Conservation (phyloP, 1,284 basidiomycete genomes). For the Trichosporon coremiiforme region DNA sequence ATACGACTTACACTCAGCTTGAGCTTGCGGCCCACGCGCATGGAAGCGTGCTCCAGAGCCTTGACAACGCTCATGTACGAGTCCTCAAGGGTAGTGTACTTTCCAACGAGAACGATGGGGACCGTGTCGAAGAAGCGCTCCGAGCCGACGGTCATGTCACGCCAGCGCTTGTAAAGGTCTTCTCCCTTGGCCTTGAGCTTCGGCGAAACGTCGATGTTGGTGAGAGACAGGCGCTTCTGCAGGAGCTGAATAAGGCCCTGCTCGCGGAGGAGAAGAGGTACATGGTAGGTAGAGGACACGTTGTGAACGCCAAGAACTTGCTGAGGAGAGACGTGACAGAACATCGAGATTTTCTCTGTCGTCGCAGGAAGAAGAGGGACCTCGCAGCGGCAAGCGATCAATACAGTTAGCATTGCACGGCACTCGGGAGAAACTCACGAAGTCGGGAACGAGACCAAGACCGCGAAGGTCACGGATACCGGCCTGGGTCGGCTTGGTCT, state of each 20-base stretch:
- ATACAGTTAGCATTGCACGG: neutral
- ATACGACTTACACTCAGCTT: slow-evolving; percentile 67
- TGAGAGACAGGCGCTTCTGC: slow-evolving; percentile 75
- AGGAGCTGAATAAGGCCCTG: slow-evolving; percentile 90
- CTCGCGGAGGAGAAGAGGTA: slow-evolving; percentile 86
- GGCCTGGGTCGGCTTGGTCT: slow-evolving; percentile 98
- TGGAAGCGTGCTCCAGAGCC: slow-evolving; percentile 93
- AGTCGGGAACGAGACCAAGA: slow-evolving; percentile 87
- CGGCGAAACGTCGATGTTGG: slow-evolving; percentile 63
- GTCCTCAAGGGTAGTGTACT: slow-evolving; percentile 96
- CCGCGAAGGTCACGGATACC: slow-evolving; percentile 93
- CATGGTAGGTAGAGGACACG: slow-evolving; percentile 95
- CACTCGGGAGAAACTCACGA: slow-evolving; percentile 62
- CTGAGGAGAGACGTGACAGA: slow-evolving; percentile 91
- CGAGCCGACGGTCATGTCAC: slow-evolving; percentile 80
- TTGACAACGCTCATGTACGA: slow-evolving; percentile 99
- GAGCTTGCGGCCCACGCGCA: slow-evolving; percentile 84
- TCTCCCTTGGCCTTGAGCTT: slow-evolving; percentile 66
- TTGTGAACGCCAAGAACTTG: slow-evolving; percentile 98
- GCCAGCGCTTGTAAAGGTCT: slow-evolving; percentile 74
- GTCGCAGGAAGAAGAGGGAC: slow-evolving; percentile 75
- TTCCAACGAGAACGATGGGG: slow-evolving; percentile 90
- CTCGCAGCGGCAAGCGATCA: slow-evolving; percentile 87
- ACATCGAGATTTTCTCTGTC: slow-evolving; percentile 98
- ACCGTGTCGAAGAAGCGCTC: slow-evolving; percentile 92